Evolutionary conservation across 805 yeast genomes (phyloP), one percentile per base, ranked within the genome.

Genomic region (Pichia gijzeniarum): DNA sequence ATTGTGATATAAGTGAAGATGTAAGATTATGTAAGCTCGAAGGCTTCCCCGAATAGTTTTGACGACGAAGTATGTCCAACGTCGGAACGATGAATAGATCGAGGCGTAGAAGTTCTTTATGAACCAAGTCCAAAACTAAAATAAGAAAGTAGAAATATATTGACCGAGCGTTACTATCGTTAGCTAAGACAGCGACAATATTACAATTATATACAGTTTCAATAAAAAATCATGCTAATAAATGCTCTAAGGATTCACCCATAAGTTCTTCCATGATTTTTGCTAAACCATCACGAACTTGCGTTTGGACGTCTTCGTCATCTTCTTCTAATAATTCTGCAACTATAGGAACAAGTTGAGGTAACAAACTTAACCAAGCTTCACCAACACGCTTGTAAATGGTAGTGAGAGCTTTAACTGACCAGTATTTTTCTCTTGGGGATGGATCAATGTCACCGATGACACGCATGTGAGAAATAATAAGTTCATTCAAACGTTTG

Each of bases 261-360:
- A 93, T 72, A 18, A 89, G 95, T 48, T 79, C 81, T 64, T 93
- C 99, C 47, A 93, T 81, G 5, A 86, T 96, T 57, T 85, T 87
- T 8, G 91, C 95, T 50, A 93, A 73, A 13, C 95, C 95, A 31
- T 82, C 76, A 67, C 96, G 82, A 3, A 89, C 96, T 65, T 89
- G 97, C 59, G 78, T 62, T 64, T 93, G 98, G 27, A 93, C 96
- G 40, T 76, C 80, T 63, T 93, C 99, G 51, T 90, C 95, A 49
- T 93, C 98, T 61, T 90, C 98, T 60, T 93, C 99, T 51, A 93
- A 72, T 47, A 93, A 69, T 67, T 93, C 99, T 7, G 98, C 96
- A 63, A 93, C 87, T 49, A 87, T 76, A 30, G 99, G 99, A 51
- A 93, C 95, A 55, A 93, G 74, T 60, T 90, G 96, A 20, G 99